A percentile compares a stretch with the other conserved stretches of the same genome.
Evolutionary conservation across 352 stramenopile species (phyloP).

Genomic region (Globisporangium parvum): DNA sequence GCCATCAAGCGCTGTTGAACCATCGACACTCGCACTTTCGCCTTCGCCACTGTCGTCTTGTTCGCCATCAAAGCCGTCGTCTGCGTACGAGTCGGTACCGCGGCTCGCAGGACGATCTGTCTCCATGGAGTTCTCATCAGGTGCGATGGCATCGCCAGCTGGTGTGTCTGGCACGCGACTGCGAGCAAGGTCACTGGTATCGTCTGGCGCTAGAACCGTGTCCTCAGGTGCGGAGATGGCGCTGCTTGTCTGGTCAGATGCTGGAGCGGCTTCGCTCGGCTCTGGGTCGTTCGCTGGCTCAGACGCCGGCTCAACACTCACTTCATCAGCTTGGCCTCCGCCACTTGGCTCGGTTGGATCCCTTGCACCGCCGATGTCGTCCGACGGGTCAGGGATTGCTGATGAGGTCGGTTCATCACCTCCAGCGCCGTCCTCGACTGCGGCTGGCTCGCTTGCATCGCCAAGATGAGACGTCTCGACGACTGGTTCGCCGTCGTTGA

Average conservation of each 20-base stretch:
- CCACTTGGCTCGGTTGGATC: neutral
- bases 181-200: too few species aligned
- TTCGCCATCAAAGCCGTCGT: conserved; percentile 11
- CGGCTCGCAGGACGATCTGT: conserved; percentile 7
- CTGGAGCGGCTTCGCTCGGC: neutral
- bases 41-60: neutral
- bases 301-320: neutral
- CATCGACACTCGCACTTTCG: neutral
- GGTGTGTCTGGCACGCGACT: neutral
- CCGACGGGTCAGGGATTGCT: too few species aligned
- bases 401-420: too few species aligned
- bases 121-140: neutral
- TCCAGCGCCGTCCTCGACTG: too few species aligned
- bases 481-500: too few species aligned
- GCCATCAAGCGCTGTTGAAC: too few species aligned
- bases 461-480: too few species aligned
- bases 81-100: conserved; percentile 11
- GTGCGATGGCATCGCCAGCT: neutral
- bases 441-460: too few species aligned
- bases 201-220: neutral
- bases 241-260: neutral
- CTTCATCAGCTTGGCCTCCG: neutral
- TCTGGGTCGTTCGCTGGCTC: neutral
- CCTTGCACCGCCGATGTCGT: too few species aligned
- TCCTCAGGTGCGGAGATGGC: neutral